Conservation (phyloP, 192 early-diverging fungal species). For the Umbelopsis isabellina region DNA sequence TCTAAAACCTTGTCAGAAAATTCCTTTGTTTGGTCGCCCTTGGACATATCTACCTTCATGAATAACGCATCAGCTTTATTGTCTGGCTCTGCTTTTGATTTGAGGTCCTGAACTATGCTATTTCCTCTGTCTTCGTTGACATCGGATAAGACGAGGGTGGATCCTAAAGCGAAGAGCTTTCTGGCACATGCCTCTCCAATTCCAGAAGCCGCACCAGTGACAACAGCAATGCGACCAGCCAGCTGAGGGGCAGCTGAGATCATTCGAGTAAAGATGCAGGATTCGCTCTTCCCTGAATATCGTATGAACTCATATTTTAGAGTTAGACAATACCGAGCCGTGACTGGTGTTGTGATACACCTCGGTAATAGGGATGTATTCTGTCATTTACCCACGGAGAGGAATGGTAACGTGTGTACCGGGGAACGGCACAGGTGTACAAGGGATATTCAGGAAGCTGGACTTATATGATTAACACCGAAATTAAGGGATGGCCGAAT, state of each 20-base stretch:
- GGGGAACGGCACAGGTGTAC: no score
- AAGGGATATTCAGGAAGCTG: no score
- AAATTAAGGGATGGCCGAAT: no score
- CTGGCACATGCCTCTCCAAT: conserved; percentile 21
- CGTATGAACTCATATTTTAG: no score
- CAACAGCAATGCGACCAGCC: conserved; percentile 1
- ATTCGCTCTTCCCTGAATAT: no score
- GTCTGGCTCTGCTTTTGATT: not conserved
- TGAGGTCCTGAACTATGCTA: not conserved
- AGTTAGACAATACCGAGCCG: no score
- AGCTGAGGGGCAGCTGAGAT: not conserved
- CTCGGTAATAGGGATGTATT: no score
- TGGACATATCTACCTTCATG: not conserved
- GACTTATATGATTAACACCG: no score
- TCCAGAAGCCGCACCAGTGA: conserved; percentile 14
- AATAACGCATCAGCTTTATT: not conserved
- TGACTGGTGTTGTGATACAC: no score
- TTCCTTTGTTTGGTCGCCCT: conserved; percentile 10
- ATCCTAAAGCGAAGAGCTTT: conserved; percentile 4
- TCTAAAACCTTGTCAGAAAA: not conserved
- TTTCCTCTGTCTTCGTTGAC: conserved; percentile 9
- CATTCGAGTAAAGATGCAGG: no score
- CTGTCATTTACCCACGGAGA: no score
- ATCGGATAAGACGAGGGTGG: conserved; percentile 3
- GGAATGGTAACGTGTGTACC: no score